Conservation (phyloP, 371 early-diverging fungal genomes). For the Mortierella sp. region DNA sequence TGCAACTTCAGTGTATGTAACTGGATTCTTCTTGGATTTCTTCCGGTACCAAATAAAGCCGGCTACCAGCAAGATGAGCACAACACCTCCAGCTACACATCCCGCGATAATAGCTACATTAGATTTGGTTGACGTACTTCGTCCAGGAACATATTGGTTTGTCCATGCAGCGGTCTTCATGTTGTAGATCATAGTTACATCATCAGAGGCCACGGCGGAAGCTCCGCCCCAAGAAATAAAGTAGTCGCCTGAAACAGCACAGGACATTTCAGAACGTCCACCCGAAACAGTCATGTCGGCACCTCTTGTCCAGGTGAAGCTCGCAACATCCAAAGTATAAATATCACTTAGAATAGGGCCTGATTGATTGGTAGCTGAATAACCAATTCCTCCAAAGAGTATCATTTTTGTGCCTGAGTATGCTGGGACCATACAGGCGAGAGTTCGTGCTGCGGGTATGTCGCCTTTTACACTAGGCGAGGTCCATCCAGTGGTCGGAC, state of each 20-base stretch:
- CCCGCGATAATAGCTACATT: not conserved
- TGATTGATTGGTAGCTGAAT: not conserved
- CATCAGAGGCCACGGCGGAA: not conserved
- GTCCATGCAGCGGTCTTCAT: not conserved
- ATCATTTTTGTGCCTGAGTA: constrained; percentile 13
- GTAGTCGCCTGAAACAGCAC: constrained; percentile 25
- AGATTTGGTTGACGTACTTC: not conserved
- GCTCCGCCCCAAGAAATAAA: constrained; percentile 36
- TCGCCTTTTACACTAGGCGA: not conserved
- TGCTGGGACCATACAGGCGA: constrained; percentile 7
- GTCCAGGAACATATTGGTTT: not conserved
- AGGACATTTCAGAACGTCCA: constrained; percentile 16
- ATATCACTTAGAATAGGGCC: constrained; percentile 11
- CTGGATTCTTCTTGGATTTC: not conserved
- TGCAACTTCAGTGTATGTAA: not conserved
- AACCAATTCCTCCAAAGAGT: constrained; percentile 5
- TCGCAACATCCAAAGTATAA: constrained; percentile 18
- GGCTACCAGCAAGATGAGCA: not conserved
- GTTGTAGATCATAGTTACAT: not conserved
- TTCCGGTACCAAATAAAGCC: not conserved
- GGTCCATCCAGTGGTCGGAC: not conserved
- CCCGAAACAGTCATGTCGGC: not conserved
- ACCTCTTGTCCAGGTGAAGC: constrained; percentile 26
- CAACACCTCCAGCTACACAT: not conserved
- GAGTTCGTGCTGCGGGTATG: not conserved